phyloP scores from a whole-genome alignment of 176 grass and related monocot genomes.

The Thalia dealbata region DNA sequence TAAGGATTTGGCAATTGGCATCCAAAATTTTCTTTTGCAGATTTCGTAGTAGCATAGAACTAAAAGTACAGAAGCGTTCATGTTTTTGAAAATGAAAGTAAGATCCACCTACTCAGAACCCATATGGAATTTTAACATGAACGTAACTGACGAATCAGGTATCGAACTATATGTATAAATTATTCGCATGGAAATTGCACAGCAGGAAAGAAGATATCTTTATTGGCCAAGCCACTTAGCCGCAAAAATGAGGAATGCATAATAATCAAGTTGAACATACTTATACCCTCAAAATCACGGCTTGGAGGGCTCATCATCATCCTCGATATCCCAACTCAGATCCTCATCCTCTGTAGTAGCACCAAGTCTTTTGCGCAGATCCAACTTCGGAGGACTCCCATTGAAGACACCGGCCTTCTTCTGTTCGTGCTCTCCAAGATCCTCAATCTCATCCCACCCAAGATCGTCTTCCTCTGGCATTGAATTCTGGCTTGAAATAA shows the following conservation, averaged over 20 bases:
- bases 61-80: too few relatives aligned
- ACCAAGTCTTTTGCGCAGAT: conserved; percentile 3
- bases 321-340: conserved; percentile 18
- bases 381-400: neutral
- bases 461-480: conserved; percentile 64
- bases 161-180: neutral
- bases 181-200: conserved; percentile 1
- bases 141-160: neutral
- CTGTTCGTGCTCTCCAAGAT: conserved; percentile 50
- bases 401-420: conserved; percentile 32
- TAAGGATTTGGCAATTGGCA: too few relatives aligned
- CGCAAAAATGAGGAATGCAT: neutral
- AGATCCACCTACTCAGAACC: neutral
- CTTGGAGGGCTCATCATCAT: conserved; percentile 31
- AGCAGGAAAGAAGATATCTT: neutral
- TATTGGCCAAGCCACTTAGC: neutral
- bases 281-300: neutral
- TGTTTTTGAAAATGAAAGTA: neutral
- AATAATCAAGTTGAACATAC: neutral
- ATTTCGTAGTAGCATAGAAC: too few relatives aligned
- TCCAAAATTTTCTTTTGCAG: too few relatives aligned
- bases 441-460: conserved; percentile 77
- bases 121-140: neutral
- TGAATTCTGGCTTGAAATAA: conserved; percentile 32
- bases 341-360: conserved; percentile 4